phyloP scores from a whole-genome alignment of 352 stramenopile genomes.

The Paralagenidium karlingii region DNA sequence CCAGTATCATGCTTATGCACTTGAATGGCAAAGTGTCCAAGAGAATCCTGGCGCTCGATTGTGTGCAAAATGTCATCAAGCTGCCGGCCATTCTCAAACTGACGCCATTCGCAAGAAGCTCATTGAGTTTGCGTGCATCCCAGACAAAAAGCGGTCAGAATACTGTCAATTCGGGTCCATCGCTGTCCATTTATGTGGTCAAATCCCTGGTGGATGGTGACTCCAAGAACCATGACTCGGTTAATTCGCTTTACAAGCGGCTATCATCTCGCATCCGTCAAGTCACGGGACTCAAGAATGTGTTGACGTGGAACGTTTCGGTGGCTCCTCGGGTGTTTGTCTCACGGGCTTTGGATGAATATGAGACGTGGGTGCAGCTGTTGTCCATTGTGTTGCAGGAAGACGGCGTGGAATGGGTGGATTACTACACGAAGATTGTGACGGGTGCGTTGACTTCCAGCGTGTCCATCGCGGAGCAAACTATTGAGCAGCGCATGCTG shows the following conservation, averaged over 20 bases:
- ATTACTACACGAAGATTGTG: constrained; percentile 32
- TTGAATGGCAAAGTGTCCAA: constrained; percentile 26
- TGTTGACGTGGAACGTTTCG: constrained; percentile 15
- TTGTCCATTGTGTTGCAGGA: constrained; percentile 42
- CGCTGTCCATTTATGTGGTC: constrained; percentile 30
- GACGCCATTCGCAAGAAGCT: constrained; percentile 55
- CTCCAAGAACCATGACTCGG: constrained; percentile 13
- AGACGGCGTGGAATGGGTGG: constrained; percentile 50
- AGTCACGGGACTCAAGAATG: constrained; percentile 35
- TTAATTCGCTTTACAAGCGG: constrained; percentile 13
- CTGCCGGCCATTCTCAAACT: constrained; percentile 58
- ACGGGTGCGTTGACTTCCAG: constrained; percentile 16
- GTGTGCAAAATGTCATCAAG: constrained; percentile 30
- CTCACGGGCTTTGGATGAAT: constrained; percentile 39
- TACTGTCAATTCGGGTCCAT: constrained; percentile 11
- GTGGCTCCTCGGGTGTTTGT: no score
- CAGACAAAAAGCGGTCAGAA: no score
- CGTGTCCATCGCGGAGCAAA: constrained; percentile 6
- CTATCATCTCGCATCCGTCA: constrained; percentile 14
- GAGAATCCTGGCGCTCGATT: constrained; percentile 25
- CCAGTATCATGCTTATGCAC: constrained; percentile 57
- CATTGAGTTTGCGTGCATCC: no score
- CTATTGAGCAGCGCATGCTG: constrained; percentile 31
- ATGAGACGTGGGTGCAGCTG: constrained; percentile 33
- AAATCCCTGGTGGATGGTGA: no score